Percentiles rank a stretch among this genome's conserved stretches.
Conservation (phyloP, 129 eudicot genomes). For the Centella asiatica region DNA sequence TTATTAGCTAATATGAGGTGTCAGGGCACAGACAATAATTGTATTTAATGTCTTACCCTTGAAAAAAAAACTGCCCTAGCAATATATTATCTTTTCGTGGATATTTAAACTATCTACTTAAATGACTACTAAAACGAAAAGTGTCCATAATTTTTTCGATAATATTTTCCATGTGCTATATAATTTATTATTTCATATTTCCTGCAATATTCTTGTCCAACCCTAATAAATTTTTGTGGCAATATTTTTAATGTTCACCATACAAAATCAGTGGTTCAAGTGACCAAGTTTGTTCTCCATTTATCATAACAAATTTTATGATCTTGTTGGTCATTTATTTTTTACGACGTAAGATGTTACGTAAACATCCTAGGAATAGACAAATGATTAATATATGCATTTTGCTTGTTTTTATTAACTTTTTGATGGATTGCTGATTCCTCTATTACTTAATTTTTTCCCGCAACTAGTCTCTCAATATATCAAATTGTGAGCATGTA, state of each 20-base stretch:
- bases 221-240: not conserved
- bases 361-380: not conserved
- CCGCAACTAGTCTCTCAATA: conserved; percentile 58
- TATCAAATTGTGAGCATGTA: conserved; percentile 68
- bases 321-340: not conserved
- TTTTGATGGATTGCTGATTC: not conserved
- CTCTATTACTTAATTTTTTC: conserved; percentile 11
- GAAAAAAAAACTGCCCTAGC: too few relatives aligned
- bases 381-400: too few relatives aligned
- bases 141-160: too few relatives aligned
- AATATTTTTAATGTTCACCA: conserved; percentile 2
- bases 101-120: too few relatives aligned
- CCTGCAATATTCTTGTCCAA: not conserved
- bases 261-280: not conserved
- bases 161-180: too few relatives aligned
- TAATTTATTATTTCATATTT: not conserved
- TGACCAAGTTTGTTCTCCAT: not conserved
- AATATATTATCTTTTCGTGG: too few relatives aligned
- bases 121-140: too few relatives aligned
- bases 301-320: not conserved
- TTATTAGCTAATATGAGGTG: too few relatives aligned
- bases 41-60: too few relatives aligned
- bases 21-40: too few relatives aligned
- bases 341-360: not conserved
- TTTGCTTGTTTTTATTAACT: not conserved